Conservation (phyloP, 768 basidiomycete species). For the Hygrocybe punicea region DNA sequence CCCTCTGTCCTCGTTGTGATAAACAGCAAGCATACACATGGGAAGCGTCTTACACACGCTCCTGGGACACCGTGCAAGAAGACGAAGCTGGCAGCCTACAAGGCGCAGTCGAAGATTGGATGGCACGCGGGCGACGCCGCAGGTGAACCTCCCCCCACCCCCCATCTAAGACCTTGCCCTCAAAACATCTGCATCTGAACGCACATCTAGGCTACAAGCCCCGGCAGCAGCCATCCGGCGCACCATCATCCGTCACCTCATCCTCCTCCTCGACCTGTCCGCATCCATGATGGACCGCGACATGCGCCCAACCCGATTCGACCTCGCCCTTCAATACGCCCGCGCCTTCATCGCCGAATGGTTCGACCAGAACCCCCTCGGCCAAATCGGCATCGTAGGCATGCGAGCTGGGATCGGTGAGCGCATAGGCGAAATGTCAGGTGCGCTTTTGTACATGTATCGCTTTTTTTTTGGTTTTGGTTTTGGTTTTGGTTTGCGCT, state of each 20-base stretch:
- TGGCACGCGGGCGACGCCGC: slow-evolving; percentile 81
- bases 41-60: slow-evolving; percentile 92
- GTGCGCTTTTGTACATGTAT: slow-evolving; percentile 41
- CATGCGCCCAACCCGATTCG: slow-evolving; percentile 92
- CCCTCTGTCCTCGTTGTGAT: slow-evolving; percentile 1
- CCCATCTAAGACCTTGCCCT: slow-evolving; percentile 1
- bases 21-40: slow-evolving; percentile 85
- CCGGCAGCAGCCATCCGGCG: slow-evolving; percentile 87
- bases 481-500: background rate
- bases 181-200: too few relatives aligned
- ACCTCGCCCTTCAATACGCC: slow-evolving; percentile 84
- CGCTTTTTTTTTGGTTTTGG: slow-evolving; percentile 6
- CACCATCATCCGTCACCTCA: slow-evolving; percentile 93
- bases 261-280: slow-evolving; percentile 90
- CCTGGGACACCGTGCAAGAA: slow-evolving; percentile 97
- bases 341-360: slow-evolving; percentile 92
- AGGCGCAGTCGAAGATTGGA: slow-evolving; percentile 81
- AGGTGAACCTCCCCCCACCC: slow-evolving; percentile 47
- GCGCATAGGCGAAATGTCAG: slow-evolving; percentile 87
- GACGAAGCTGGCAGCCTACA: slow-evolving; percentile 92
- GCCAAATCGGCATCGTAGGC: slow-evolving; percentile 92
- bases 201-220: slow-evolving; percentile 58
- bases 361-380: slow-evolving; percentile 99
- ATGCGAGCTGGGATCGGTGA: slow-evolving; percentile 92
- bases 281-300: slow-evolving; percentile 92